Conservation (phyloP, 2,329 filamentous ascomycete genomes). For the Pestalotiopsis fici region DNA sequence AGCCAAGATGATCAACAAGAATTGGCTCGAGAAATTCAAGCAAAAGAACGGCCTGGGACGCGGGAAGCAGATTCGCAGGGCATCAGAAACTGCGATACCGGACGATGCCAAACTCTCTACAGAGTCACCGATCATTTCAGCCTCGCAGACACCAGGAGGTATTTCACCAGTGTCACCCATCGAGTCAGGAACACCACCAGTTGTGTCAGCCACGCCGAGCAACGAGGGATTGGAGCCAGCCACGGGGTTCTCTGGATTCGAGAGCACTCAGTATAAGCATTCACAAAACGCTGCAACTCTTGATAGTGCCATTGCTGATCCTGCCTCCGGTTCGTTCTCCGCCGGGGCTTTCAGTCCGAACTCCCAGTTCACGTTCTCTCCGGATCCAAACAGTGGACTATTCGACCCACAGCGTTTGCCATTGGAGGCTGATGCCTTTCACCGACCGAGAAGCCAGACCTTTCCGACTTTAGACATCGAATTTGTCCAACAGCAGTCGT, state of each 20-base stretch:
- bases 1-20: constrained; percentile 68
- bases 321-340: constrained; percentile 67
- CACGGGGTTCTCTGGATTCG: constrained; percentile 61
- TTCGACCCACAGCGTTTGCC: constrained; percentile 52
- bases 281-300: constrained; percentile 69
- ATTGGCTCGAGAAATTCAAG: constrained; percentile 95
- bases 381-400: constrained; percentile 68
- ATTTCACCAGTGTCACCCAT: constrained; percentile 75
- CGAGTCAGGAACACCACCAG: constrained; percentile 66
- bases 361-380: constrained; percentile 74
- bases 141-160: constrained; percentile 62
- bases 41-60: constrained; percentile 70
- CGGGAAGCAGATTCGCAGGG: constrained; percentile 53
- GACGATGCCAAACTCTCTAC: constrained; percentile 62
- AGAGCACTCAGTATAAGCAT: constrained; percentile 55
- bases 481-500: constrained; percentile 44
- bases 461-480: constrained; percentile 74
- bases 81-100: constrained; percentile 70
- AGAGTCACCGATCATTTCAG: constrained; percentile 54
- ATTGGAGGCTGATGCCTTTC: constrained; percentile 53
- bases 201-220: constrained; percentile 68
- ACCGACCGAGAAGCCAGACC: constrained; percentile 83
- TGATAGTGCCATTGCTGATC: constrained; percentile 67
- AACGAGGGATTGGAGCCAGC: constrained; percentile 68
- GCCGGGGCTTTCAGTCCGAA: constrained; percentile 72